Base-by-base conservation (phyloP, 805 yeast species). In the Huiozyma sinensis region DNA sequence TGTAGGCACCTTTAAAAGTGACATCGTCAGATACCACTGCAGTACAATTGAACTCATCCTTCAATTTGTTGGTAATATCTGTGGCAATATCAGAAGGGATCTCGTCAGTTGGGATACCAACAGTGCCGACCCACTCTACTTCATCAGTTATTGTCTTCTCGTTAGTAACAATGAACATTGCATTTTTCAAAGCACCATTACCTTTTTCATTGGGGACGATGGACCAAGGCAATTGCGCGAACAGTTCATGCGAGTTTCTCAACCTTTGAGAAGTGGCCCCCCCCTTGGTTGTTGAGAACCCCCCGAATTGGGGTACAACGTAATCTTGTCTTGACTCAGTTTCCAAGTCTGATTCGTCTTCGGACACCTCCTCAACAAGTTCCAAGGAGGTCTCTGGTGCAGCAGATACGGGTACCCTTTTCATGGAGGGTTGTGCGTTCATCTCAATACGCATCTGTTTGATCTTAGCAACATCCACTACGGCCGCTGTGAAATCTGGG, bases 61-160 rank as follows among this genome's bases (percentile, higher is more conserved):
- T 49, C 43, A 85, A 63, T 35, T 67, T 68, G 0, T 54, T 50
- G 1, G 76, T 61, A 36, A 92, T 86, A 13, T 72, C 72, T 1
- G 57, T 49, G 48, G 75, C 77, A 3, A 82, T 78, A 0, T 63
- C 56, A 0, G 65, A 64, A 5, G 92, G 83, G 13, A 92, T 73
- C 29, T 73, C 78, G 63, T 92, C 97, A 13, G 90, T 82, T 13
- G 97, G 95, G 72, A 88, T 83, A 28, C 95, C 94, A 32, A 84
- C 64, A 0, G 95, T 80, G n/a, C 98, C 98, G 1, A 90, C 75
- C 95, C 96, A 90, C 45, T 66, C 69, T 40, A 68, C 69, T 5
- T 65, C 57, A 38, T 68, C 61, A 29, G 52, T 47, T 8, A 69
- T 66, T 0, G 64, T 55, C 34, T 68, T 58, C 33, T 71, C 64